Base-by-base conservation (phyloP, 2,329 filamentous ascomycete species). In the Ploettnerulaceae sp. region DNA sequence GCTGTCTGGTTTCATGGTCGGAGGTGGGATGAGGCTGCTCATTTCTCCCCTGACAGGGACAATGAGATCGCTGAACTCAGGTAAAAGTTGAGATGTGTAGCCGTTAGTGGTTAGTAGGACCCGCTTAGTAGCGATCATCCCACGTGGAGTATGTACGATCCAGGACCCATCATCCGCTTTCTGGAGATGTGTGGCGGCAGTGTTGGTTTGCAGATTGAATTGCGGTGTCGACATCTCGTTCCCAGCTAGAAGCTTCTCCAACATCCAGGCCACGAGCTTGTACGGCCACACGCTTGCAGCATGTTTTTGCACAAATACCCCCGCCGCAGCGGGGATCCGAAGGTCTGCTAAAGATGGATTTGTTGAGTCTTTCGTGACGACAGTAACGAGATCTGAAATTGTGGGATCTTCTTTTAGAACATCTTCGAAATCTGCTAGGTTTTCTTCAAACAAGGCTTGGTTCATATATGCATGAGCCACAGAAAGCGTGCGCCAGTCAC, bases 81-180 rank as follows among this genome's bases (percentile, higher is more conserved):
- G 86, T 1, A 91, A 68, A 3, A 95, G 72, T 50, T 82, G 75
- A 1, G 86, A 87, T 0, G 88, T 90, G 65, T 95, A 94, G 3
- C 73, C 90, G 61, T 95, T 95, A 1, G 85, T 91, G 4, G 87
- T 84, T 12, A 95, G 74, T 14, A 95, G 73, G 15, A 95, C 77
- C 25, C 77, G 73, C 9, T 70, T 67, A 1, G 88, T 73, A 0
- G 63, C 63, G 45, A 94, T 74, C 32, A 67, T 69, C n/a, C 89
- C 89, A 17, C 88, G 79, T 0, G 72, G 66, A 0, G 89, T 94
- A 36, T 80, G 70, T 0, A 89, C 68, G 0, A 72, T 71, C 79
- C 85, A 90, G 24, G 55, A 47, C 24, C 51, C 56, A 8, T 57
- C 48, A 3, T 55, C 55, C 24, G 54, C 45, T 22, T 57, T 65